Evolutionary conservation across 129 eudicot genomes (phyloP).

Genomic region (Ambrosia trifida): DNA sequence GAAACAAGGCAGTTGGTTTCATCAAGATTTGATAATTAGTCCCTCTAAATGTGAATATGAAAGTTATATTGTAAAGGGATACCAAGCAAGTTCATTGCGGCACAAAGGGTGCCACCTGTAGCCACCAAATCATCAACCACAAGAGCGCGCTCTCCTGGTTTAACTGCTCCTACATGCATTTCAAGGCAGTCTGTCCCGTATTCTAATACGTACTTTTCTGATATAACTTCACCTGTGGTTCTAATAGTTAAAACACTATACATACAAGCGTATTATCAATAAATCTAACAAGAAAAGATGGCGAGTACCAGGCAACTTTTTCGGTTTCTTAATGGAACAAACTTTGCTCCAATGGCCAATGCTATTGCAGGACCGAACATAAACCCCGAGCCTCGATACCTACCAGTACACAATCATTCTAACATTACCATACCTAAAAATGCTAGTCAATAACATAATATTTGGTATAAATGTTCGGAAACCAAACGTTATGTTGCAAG

Average conservation of each 20-base stretch:
- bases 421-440: neutral
- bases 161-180: slow-evolving; percentile 97
- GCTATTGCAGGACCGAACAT: slow-evolving; percentile 93
- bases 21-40: neutral
- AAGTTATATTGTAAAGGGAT: slow-evolving; percentile 8
- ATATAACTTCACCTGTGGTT: slow-evolving; percentile 71
- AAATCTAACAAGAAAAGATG: neutral
- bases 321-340: slow-evolving; percentile 88
- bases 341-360: slow-evolving; percentile 87
- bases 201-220: slow-evolving; percentile 79
- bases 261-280: neutral
- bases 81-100: slow-evolving; percentile 80
- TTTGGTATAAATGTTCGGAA: neutral
- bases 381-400: slow-evolving; percentile 92
- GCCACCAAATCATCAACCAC: slow-evolving; percentile 91
- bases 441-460: neutral
- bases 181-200: slow-evolving; percentile 89
- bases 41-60: neutral
- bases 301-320: slow-evolving; percentile 71
- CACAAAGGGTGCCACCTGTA: slow-evolving; percentile 91
- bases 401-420: slow-evolving; percentile 26
- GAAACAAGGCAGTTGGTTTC: slow-evolving; percentile 12
- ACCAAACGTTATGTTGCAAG: too few species aligned
- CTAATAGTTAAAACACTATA: neutral
- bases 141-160: slow-evolving; percentile 73